Evolutionary conservation across 2,329 filamentous ascomycete genomes (phyloP).

Genomic region (Aspergillaceae sp.): DNA sequence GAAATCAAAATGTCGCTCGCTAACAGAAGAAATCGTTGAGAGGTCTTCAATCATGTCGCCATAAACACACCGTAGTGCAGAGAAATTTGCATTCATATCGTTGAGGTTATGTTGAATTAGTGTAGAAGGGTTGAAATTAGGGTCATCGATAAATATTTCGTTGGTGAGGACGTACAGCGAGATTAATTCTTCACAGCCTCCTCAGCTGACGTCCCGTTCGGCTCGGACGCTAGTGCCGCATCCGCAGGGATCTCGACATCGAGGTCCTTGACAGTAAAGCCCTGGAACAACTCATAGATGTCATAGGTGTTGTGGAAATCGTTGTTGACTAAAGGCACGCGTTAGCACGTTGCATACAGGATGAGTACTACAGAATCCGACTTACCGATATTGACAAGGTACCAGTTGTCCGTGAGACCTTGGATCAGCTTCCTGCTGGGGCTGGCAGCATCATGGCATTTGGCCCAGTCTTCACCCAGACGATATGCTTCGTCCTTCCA

Average conservation of each 20-base stretch:
- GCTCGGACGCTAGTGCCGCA: background rate
- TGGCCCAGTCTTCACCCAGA: slow-evolving; percentile 86
- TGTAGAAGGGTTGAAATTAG: slow-evolving; percentile 2
- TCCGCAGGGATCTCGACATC: slow-evolving; percentile 21
- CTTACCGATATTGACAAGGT: slow-evolving; percentile 88
- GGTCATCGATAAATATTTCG: slow-evolving; percentile 1
- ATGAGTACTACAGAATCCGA: slow-evolving; percentile 7
- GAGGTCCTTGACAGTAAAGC: slow-evolving; percentile 44
- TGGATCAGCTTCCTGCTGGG: slow-evolving; percentile 74
- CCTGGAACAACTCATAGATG: slow-evolving; percentile 81
- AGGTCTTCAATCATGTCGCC: slow-evolving; percentile 34
- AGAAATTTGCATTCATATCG: slow-evolving; percentile 19
- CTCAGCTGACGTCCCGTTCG: slow-evolving; percentile 11
- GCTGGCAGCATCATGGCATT: slow-evolving; percentile 70
- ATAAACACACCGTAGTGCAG: slow-evolving; percentile 22
- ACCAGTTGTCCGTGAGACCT: slow-evolving; percentile 81
- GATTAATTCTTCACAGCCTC: slow-evolving; percentile 16
- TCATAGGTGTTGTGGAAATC: slow-evolving; percentile 80
- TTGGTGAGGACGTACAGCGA: slow-evolving; percentile 6
- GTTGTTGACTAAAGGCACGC: slow-evolving; percentile 67
- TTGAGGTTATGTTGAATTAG: slow-evolving; percentile 35
- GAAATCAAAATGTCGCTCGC: slow-evolving; percentile 27
- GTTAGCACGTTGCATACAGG: slow-evolving; percentile 14
- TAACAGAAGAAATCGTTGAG: slow-evolving; percentile 32
- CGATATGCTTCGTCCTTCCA: slow-evolving; percentile 98